phyloP scores from a whole-genome alignment of 148 eudicot genomes.

The Cornus kousa region DNA sequence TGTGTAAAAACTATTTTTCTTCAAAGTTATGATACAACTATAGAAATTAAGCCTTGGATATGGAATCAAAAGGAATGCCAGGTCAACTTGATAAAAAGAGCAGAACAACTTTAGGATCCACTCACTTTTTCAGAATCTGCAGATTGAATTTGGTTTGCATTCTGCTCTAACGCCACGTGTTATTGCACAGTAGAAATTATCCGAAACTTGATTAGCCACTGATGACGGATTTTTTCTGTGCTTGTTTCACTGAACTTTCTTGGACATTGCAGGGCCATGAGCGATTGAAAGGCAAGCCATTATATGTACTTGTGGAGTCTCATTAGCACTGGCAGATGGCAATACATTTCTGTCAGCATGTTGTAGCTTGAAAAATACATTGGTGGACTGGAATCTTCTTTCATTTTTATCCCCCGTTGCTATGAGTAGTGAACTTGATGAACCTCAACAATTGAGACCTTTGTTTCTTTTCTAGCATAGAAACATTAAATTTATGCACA shows the following conservation, averaged over 20 bases:
- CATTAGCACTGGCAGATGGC: conserved; percentile 32
- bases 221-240: too few species aligned
- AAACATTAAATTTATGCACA: not conserved
- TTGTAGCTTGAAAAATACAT: conserved; percentile 18
- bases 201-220: too few species aligned
- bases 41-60: too few species aligned
- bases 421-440: conserved; percentile 13
- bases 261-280: conserved; percentile 60
- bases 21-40: too few species aligned
- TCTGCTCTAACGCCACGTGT: too few species aligned
- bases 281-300: conserved; percentile 78
- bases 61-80: too few species aligned
- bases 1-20: too few species aligned
- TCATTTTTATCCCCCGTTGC: conserved; percentile 1
- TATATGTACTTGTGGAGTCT: conserved; percentile 77
- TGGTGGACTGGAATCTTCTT: conserved; percentile 9
- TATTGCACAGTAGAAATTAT: too few species aligned
- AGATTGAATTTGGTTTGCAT: too few species aligned
- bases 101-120: too few species aligned
- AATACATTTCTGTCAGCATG: not conserved
- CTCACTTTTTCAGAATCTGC: too few species aligned
- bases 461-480: conserved; percentile 1
- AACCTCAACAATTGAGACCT: conserved; percentile 4
- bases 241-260: not conserved
- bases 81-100: too few species aligned